Percentiles rank a stretch among this genome's conserved stretches.
Evolutionary conservation across 306 rosid species (phyloP).

Genomic region (Adenanthera pavonina): DNA sequence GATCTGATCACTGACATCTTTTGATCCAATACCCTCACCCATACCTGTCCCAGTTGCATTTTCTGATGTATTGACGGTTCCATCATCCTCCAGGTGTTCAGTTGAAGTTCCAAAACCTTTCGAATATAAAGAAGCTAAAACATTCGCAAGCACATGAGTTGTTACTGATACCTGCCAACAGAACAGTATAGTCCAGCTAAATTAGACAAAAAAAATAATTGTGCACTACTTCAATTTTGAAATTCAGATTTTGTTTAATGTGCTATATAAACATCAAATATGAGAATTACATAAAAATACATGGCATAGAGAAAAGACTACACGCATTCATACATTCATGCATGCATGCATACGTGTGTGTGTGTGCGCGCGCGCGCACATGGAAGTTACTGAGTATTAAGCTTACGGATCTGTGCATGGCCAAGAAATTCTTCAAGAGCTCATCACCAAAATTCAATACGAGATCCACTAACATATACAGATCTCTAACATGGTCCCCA

Average conservation of each 20-base stretch:
- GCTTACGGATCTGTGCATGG: constrained; percentile 76
- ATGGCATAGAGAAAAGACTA: not conserved
- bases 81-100: constrained; percentile 65
- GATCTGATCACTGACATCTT: constrained; percentile 91
- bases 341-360: too few species aligned
- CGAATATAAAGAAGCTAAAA: constrained; percentile 67
- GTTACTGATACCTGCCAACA: constrained; percentile 71
- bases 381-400: constrained; percentile 10
- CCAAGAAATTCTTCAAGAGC: constrained; percentile 70
- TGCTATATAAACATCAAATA: not conserved
- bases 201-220: not conserved
- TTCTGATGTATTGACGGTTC: constrained; percentile 48
- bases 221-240: not conserved
- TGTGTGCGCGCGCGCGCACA: not conserved
- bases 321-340: not conserved
- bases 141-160: constrained; percentile 68
- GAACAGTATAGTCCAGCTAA: constrained; percentile 22
- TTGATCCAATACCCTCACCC: constrained; percentile 85
- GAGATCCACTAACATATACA: constrained; percentile 48
- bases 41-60: constrained; percentile 82
- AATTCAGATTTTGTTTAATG: not conserved
- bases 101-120: constrained; percentile 70
- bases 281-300: not conserved
- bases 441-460: constrained; percentile 62
- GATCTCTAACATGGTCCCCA: constrained; percentile 58